Evolutionary conservation across 2,329 filamentous ascomycete genomes (phyloP), one percentile per base, ranked within the genome.

Genomic region (Colletotrichum neosansevieriae): DNA sequence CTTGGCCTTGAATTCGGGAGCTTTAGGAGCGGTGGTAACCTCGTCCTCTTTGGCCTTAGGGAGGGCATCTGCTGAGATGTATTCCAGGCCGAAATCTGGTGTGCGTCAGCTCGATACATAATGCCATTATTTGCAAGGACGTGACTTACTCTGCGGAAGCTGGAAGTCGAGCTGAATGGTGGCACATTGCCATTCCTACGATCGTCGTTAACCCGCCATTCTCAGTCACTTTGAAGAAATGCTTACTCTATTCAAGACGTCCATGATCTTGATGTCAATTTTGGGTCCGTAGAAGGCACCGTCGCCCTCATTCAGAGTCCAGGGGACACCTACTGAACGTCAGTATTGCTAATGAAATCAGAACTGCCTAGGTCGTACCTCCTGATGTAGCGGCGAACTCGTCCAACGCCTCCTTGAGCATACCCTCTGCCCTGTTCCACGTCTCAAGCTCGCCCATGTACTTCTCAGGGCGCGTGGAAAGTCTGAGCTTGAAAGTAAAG

Each of bases 281-380:
- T 99, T 99, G 58, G 96, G 96, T 2, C 96, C 96, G 79, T 99
- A 99, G 83, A 98, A 99, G 60, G 96, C 96, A 77, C 96, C 96
- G 75, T 99, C 96, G 65, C 95, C 96, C 69, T 94, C 92, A 80
- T 98, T 97, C 58, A 97, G 85, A 79, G 93, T 92, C 96, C 96
- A 99, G 71, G 67, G 67, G 47, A 69, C 67, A 13, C 61, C 59
- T 63, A 21, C 11, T 24, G 10, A 19, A 44, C 9, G 17, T 60
- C 24, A 60, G 56, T 17, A 24, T 59, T n/a, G 13, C 19, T 34
- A 85, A 54, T 81, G 50, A 71, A 76, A 19, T 12, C 2, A 32
- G 6, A 9, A 11, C 15, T n/a, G 21, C 7, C 7, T 12, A 15
- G 34, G 19, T 15, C 59, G 17, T 63, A 63, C 66, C 80, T 79